Evolutionary conservation across 148 eudicot genomes (phyloP).

Genomic region (Nepenthes mirabilis): DNA sequence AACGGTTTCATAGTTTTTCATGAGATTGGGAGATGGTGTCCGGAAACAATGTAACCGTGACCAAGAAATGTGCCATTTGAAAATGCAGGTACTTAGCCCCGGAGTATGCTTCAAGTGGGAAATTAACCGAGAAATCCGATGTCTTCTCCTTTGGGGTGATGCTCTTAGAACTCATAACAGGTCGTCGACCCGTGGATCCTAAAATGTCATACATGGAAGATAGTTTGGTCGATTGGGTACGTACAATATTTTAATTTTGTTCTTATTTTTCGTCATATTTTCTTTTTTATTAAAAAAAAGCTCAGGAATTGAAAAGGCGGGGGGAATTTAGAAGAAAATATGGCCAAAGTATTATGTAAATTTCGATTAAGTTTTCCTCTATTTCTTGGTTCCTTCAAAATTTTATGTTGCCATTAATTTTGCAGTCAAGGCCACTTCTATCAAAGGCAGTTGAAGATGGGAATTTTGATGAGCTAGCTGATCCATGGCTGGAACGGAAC

Average conservation of each 20-base stretch:
- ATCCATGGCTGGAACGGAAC: conserved; percentile 36
- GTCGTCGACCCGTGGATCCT: conserved; percentile 59
- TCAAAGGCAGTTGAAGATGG: conserved; percentile 37
- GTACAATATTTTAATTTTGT: neutral
- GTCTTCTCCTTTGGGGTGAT: conserved; percentile 85
- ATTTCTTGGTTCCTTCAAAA: too few relatives aligned
- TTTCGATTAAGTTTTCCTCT: too few relatives aligned
- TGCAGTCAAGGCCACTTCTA: conserved; percentile 50
- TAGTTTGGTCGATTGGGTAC: conserved; percentile 82
- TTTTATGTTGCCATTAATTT: neutral
- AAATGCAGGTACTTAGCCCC: conserved; percentile 66
- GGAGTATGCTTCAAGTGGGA: conserved; percentile 84
- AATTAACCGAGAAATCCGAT: conserved; percentile 77
- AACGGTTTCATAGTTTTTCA: too few relatives aligned
- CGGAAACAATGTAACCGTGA: neutral
- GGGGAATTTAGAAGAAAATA: too few relatives aligned
- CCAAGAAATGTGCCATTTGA: neutral
- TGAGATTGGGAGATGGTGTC: too few relatives aligned
- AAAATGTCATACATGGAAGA: conserved; percentile 54
- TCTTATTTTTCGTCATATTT: neutral
- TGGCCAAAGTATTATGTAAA: too few relatives aligned
- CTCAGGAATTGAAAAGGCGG: too few relatives aligned
- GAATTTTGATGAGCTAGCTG: conserved; percentile 37
- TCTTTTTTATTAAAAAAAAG: neutral
- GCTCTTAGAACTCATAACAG: conserved; percentile 73